Evolutionary conservation across 441 rosid species (phyloP).

Genomic region (Capsella rubella): DNA sequence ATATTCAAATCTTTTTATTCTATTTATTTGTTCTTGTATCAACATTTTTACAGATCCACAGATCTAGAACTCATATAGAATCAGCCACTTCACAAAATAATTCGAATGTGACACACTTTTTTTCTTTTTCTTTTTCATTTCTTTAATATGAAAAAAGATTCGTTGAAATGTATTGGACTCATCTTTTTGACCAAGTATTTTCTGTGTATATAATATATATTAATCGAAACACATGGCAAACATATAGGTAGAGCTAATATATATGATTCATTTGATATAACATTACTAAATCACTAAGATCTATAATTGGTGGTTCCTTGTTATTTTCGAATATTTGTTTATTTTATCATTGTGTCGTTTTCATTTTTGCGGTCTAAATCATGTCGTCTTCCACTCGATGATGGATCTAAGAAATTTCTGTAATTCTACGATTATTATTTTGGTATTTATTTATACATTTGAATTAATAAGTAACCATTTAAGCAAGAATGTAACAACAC

Average conservation of each 20-base stretch:
- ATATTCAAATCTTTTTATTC: background rate
- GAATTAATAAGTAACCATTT: background rate
- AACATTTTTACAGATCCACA: background rate
- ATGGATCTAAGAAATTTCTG: slow-evolving; percentile 29
- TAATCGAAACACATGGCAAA: slow-evolving; percentile 34
- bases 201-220: background rate
- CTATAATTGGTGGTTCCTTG: slow-evolving; percentile 43
- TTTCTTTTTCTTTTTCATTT: background rate
- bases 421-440: background rate
- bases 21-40: background rate
- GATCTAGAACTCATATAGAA: background rate
- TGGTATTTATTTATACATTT: background rate
- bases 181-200: slow-evolving; percentile 8
- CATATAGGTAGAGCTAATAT: slow-evolving; percentile 16
- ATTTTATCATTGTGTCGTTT: slow-evolving; percentile 34
- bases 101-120: background rate
- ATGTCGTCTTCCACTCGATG: slow-evolving; percentile 39
- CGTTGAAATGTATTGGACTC: background rate
- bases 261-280: background rate
- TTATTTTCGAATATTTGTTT: slow-evolving; percentile 22
- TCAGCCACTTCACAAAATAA: background rate
- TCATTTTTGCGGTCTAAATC: slow-evolving; percentile 42
- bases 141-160: background rate
- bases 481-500: background rate
- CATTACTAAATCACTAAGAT: slow-evolving; percentile 21